These are phyloP conservation scores for Lecanicillium sp. DNA, from an alignment of 2,329 filamentous ascomycete species.

Conservation along the genomic window DNA sequence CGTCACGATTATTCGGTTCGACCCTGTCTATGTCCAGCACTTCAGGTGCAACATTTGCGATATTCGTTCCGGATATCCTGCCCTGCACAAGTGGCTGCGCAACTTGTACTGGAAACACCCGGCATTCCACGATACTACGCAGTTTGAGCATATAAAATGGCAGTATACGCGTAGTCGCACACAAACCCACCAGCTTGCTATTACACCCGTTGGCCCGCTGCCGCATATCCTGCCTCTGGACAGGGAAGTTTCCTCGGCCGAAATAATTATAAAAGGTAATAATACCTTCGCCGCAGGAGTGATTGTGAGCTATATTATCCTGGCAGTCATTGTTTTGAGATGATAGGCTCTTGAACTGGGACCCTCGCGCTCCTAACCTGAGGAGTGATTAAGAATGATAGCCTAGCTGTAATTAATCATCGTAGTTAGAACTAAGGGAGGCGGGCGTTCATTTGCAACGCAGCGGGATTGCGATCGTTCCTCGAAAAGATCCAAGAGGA, in stretches of 20 bases:
- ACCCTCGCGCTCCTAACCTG: too few species aligned
- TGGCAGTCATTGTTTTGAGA: too few species aligned
- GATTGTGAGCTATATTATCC: too few species aligned
- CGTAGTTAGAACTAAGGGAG: too few species aligned
- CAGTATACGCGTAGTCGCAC: slow-evolving; percentile 55
- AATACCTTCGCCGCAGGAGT: too few species aligned
- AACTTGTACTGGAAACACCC: slow-evolving; percentile 75
- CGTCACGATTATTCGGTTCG: slow-evolving; percentile 66
- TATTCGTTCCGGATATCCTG: slow-evolving; percentile 76
- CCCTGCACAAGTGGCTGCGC: slow-evolving; percentile 72
- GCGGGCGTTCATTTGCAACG: too few species aligned
- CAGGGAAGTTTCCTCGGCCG: slow-evolving; percentile 70
- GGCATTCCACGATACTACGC: slow-evolving; percentile 74
- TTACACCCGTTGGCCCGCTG: slow-evolving; percentile 78
- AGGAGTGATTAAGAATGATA: too few species aligned
- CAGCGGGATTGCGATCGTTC: too few species aligned
- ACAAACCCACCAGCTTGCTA: slow-evolving; percentile 60
- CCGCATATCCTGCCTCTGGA: slow-evolving; percentile 72
- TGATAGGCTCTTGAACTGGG: too few species aligned
- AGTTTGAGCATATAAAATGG: slow-evolving; percentile 92
- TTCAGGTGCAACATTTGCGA: slow-evolving; percentile 83
- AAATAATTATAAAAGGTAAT: too few species aligned
- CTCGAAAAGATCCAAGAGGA: too few species aligned
- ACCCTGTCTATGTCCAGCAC: slow-evolving; percentile 77
- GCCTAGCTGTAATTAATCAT: too few species aligned